Conservation (phyloP, 1,284 basidiomycete species). For the Vanrija sp. region DNA sequence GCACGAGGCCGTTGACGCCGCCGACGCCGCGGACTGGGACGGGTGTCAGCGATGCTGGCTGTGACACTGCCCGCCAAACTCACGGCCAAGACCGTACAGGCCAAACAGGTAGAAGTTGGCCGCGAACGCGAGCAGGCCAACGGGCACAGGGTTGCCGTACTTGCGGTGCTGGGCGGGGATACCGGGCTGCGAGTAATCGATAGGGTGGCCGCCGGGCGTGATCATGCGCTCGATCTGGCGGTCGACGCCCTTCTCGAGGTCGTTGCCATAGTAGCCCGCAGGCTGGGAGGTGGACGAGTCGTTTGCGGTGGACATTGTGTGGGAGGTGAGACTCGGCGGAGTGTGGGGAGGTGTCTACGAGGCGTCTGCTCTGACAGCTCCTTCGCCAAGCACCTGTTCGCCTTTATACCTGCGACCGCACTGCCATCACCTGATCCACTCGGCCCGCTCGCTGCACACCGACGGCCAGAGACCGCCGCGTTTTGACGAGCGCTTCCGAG, state of each 20-base stretch:
- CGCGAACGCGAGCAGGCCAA: not conserved
- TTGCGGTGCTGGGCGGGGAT: slow-evolving; percentile 2
- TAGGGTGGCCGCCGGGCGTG: slow-evolving; percentile 6
- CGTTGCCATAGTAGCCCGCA: not conserved
- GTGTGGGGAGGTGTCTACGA: too few species aligned
- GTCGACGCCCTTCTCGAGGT: not conserved
- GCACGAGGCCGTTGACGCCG: not conserved
- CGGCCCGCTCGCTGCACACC: too few species aligned
- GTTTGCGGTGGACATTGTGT: not conserved
- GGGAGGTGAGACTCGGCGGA: too few species aligned
- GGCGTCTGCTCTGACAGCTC: too few species aligned
- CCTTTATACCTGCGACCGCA: too few species aligned
- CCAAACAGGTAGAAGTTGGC: slow-evolving; percentile 4
- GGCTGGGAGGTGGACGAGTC: too few species aligned
- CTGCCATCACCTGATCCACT: too few species aligned
- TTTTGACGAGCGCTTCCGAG: not conserved
- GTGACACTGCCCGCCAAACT: not conserved
- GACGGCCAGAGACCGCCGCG: too few species aligned
- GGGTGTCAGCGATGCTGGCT: not conserved
- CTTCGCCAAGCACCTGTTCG: too few species aligned
- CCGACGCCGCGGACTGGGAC: not conserved
- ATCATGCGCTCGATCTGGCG: not conserved
- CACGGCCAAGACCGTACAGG: slow-evolving; percentile 10
- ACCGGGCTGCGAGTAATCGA: slow-evolving; percentile 2
- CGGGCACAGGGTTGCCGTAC: slow-evolving; percentile 4